Evolutionary conservation across 306 rosid species (phyloP).

Genomic region (Rosa lucieae): DNA sequence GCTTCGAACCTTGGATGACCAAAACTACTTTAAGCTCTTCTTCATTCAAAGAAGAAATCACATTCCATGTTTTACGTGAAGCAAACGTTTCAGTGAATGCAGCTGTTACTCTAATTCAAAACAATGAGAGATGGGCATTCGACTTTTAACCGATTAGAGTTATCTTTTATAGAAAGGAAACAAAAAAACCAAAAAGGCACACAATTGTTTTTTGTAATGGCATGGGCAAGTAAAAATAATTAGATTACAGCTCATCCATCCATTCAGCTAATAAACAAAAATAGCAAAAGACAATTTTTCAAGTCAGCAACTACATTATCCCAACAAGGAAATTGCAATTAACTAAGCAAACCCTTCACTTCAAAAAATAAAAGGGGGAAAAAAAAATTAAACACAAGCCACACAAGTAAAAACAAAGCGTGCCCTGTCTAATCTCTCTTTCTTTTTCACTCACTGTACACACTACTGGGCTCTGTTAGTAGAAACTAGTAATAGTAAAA

Average conservation of each 20-base stretch:
- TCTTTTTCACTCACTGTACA: slow-evolving; percentile 40
- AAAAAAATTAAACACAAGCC: slow-evolving; percentile 49
- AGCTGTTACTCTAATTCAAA: too few species aligned
- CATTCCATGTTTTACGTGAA: too few species aligned
- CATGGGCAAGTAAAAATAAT: neutral
- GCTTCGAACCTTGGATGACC: too few species aligned
- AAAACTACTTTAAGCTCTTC: too few species aligned
- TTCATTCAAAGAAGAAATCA: too few species aligned
- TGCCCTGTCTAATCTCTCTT: slow-evolving; percentile 22
- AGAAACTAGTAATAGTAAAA: slow-evolving; percentile 13
- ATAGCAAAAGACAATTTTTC: neutral
- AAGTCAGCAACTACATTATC: slow-evolving; percentile 1
- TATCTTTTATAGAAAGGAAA: too few species aligned
- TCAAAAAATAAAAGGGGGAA: slow-evolving; percentile 31
- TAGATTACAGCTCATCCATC: slow-evolving; percentile 3
- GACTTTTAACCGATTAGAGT: too few species aligned
- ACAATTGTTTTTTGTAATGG: neutral
- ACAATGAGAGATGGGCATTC: too few species aligned
- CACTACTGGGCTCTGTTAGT: slow-evolving; percentile 52
- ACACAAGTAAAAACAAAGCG: slow-evolving; percentile 38
- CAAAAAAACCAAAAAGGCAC: neutral
- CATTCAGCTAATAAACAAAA: neutral
- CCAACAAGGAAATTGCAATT: neutral
- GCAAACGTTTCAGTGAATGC: too few species aligned
- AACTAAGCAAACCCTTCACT: slow-evolving; percentile 35